phyloP scores from a whole-genome alignment of 164 flowering plant genomes.

The Litsea cubeba region DNA sequence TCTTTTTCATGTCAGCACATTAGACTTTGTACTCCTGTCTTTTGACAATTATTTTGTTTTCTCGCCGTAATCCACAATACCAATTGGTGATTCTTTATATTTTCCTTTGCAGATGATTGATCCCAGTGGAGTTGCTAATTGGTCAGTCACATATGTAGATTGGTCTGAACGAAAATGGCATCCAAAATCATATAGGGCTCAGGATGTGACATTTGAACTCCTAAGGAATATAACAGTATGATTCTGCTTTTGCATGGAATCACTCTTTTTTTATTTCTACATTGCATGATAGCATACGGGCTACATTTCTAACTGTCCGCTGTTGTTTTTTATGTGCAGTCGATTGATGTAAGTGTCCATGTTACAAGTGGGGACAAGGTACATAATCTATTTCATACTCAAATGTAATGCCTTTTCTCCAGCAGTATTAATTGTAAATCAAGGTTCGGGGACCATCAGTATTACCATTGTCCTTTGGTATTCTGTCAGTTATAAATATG shows the following conservation, averaged over 20 bases:
- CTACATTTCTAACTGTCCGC: too few relatives aligned
- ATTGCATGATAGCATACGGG: too few relatives aligned
- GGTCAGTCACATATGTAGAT: constrained; percentile 99
- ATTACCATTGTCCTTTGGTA: not conserved
- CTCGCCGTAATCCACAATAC: not conserved
- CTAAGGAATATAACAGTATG: constrained; percentile 73
- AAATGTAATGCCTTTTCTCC: not conserved
- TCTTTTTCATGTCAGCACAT: constrained; percentile 63
- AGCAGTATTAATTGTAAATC: too few relatives aligned
- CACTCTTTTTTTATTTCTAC: not conserved
- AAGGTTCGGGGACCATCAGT: not conserved
- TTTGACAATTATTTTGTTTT: not conserved
- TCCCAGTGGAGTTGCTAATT: constrained; percentile 83
- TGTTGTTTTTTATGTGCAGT: constrained; percentile 40
- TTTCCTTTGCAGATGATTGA: constrained; percentile 60
- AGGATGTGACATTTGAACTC: constrained; percentile 67
- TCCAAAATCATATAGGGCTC: constrained; percentile 67
- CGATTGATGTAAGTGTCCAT: constrained; percentile 66
- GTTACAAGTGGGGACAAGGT: constrained; percentile 83
- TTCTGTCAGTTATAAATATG: too few relatives aligned
- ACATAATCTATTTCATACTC: constrained; percentile 7
- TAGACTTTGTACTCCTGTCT: not conserved
- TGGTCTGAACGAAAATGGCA: constrained; percentile 99
- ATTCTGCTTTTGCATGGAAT: not conserved
- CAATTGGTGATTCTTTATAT: not conserved